Evolutionary conservation across 257 asterid genomes (phyloP).

Genomic region (Jaltomata sinuosa): DNA sequence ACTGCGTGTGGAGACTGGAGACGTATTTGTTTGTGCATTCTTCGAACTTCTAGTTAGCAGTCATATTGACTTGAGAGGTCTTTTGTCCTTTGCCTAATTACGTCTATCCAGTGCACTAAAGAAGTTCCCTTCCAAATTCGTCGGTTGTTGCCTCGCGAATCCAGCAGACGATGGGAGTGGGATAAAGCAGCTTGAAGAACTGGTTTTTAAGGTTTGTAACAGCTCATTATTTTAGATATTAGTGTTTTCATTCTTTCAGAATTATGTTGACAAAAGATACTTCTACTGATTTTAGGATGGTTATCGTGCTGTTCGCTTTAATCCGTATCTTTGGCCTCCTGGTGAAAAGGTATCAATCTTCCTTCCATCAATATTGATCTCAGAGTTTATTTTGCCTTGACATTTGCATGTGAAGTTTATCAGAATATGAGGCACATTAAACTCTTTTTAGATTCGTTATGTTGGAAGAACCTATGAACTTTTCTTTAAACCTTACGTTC

Average conservation of each 20-base stretch:
- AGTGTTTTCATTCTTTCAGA: background rate
- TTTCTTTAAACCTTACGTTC: background rate
- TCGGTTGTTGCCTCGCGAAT: conserved; percentile 93
- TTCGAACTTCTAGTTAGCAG: background rate
- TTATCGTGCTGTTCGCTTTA: conserved; percentile 84
- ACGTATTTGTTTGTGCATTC: background rate
- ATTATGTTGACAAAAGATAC: conserved; percentile 2
- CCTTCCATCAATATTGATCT: background rate
- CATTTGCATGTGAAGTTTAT: background rate
- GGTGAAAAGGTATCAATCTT: conserved; percentile 51
- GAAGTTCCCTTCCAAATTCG: conserved; percentile 62
- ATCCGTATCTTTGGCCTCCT: conserved; percentile 91
- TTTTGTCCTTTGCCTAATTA: background rate
- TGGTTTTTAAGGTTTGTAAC: conserved; percentile 43
- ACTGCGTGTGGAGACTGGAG: background rate
- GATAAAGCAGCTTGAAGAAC: conserved; percentile 55
- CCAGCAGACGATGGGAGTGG: conserved; percentile 80
- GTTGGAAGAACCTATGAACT: background rate
- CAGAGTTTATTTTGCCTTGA: background rate
- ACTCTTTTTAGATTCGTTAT: background rate
- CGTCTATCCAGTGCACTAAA: conserved; percentile 50
- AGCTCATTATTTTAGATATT: background rate
- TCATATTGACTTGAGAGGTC: background rate
- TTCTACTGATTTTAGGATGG: conserved; percentile 48
- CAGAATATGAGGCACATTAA: background rate